Evolutionary conservation across 352 stramenopile genomes (phyloP).

Genomic region (Phytophthora fragariaefolia): DNA sequence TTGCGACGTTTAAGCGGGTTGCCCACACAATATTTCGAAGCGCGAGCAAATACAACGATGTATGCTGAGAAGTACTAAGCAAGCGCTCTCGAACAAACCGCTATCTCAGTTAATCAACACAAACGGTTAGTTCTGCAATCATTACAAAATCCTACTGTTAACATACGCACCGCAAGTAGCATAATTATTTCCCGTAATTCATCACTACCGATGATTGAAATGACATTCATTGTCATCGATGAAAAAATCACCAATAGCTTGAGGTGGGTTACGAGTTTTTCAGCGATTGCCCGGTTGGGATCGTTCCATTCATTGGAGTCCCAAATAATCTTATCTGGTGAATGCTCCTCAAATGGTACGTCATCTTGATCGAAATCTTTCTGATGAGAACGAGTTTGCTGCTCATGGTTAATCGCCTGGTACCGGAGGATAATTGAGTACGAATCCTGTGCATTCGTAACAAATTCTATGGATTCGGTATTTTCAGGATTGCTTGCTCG

Average conservation of each 20-base stretch:
- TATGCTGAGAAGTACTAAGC: constrained; percentile 10
- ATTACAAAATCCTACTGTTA: neutral
- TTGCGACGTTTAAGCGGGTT: constrained; percentile 11
- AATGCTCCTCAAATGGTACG: neutral
- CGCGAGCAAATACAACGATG: constrained; percentile 24
- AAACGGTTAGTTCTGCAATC: neutral
- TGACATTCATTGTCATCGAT: constrained; percentile 24
- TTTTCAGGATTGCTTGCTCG: constrained; percentile 8
- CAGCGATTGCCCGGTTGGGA: constrained; percentile 9
- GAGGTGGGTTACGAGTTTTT: constrained; percentile 14
- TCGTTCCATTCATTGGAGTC: constrained; percentile 21
- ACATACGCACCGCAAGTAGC: constrained; percentile 21
- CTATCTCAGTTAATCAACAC: constrained; percentile 4
- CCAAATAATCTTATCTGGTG: constrained; percentile 5
- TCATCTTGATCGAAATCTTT: constrained; percentile 15
- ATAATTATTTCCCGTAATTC: constrained; percentile 25
- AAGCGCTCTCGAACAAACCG: constrained; percentile 24
- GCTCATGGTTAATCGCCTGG: constrained; percentile 11
- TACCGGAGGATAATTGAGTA: constrained; percentile 13
- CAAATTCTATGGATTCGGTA: constrained; percentile 22
- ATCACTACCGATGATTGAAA: constrained; percentile 24
- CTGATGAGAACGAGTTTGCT: neutral
- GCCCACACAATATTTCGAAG: constrained; percentile 33
- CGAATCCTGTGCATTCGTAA: constrained; percentile 4
- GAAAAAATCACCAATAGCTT: constrained; percentile 28